A percentile compares a stretch with the other conserved stretches of the same genome.
These are phyloP conservation scores for Fomitopsis palustris DNA, from an alignment of 1,284 basidiomycete species.

Conservation along the genomic window DNA sequence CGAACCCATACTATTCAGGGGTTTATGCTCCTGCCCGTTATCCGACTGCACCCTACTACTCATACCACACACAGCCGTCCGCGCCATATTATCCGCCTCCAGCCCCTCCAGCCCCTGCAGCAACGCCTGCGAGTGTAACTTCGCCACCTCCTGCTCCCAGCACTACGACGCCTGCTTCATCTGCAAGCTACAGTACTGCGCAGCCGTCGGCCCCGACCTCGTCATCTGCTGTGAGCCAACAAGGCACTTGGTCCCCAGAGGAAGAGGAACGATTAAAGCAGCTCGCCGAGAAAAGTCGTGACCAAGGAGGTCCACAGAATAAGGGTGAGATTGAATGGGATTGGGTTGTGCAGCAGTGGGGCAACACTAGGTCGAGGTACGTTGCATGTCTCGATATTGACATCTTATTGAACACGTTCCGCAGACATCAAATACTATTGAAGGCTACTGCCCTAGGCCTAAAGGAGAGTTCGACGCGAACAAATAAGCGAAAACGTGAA, in stretches of 20 bases:
- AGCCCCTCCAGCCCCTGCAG: constrained; percentile 10
- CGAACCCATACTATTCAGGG: constrained; percentile 41
- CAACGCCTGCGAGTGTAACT: constrained; percentile 19
- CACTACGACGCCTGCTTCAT: constrained; percentile 28
- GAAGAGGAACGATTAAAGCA: constrained; percentile 64
- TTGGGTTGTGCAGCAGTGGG: constrained; percentile 68
- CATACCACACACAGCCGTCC: constrained; percentile 34
- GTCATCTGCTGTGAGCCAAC: constrained; percentile 44
- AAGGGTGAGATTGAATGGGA: constrained; percentile 73
- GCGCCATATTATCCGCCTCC: constrained; percentile 35
- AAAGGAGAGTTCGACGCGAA: constrained; percentile 67
- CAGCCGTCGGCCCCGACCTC: constrained; percentile 28
- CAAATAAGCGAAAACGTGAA: constrained; percentile 58
- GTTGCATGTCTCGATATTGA: constrained; percentile 12
- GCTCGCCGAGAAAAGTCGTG: constrained; percentile 61
- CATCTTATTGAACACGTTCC: constrained; percentile 1
- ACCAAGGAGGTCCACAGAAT: constrained; percentile 30
- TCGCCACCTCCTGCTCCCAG: constrained; percentile 16
- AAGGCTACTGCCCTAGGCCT: constrained; percentile 72
- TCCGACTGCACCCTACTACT: constrained; percentile 58
- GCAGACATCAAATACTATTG: constrained; percentile 72
- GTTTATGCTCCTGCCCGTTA: constrained; percentile 40
- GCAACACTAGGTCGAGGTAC: constrained; percentile 64
- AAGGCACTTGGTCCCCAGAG: constrained; percentile 74
- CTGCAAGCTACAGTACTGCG: constrained; percentile 31